Percentiles rank a stretch among this genome's conserved stretches.
phyloP scores from a whole-genome alignment of 2,329 filamentous ascomycete species.

The Pleomassaria siparia region DNA sequence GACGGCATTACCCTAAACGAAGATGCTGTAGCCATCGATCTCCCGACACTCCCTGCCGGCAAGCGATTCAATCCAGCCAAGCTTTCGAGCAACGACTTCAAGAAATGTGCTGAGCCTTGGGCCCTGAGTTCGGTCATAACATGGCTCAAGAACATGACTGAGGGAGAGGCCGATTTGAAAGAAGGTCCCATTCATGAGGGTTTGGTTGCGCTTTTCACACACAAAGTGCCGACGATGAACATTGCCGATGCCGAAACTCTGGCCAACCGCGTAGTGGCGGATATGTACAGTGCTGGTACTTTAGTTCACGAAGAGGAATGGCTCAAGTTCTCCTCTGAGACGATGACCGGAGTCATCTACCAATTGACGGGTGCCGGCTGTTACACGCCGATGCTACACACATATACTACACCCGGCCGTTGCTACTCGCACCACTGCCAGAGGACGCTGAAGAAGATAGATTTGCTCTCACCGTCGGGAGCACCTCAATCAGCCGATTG shows the following conservation, averaged over 20 bases:
- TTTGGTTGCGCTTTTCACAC: conserved; percentile 83
- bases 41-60: conserved; percentile 78
- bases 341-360: conserved; percentile 86
- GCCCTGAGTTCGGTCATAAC: conserved; percentile 81
- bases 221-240: conserved; percentile 98
- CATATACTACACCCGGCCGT: conserved; percentile 66
- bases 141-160: conserved; percentile 87
- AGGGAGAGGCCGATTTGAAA: conserved; percentile 86
- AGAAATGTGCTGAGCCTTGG: conserved; percentile 87
- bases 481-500: conserved; percentile 74
- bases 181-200: conserved; percentile 84
- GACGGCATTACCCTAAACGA: conserved; percentile 58
- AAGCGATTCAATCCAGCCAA: conserved; percentile 85
- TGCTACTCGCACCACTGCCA: conserved; percentile 96
- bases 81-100: conserved; percentile 77
- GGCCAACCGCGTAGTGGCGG: conserved; percentile 72
- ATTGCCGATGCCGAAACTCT: conserved; percentile 92
- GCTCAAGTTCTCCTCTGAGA: conserved; percentile 85
- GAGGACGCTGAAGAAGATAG: conserved; percentile 90
- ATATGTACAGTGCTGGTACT: conserved; percentile 77
- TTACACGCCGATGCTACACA: conserved; percentile 82
- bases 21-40: conserved; percentile 68
- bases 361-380: conserved; percentile 91
- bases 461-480: conserved; percentile 72
- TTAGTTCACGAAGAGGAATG: conserved; percentile 92